Conservation (phyloP, 768 basidiomycete species). For the Tylopilus felleus region DNA sequence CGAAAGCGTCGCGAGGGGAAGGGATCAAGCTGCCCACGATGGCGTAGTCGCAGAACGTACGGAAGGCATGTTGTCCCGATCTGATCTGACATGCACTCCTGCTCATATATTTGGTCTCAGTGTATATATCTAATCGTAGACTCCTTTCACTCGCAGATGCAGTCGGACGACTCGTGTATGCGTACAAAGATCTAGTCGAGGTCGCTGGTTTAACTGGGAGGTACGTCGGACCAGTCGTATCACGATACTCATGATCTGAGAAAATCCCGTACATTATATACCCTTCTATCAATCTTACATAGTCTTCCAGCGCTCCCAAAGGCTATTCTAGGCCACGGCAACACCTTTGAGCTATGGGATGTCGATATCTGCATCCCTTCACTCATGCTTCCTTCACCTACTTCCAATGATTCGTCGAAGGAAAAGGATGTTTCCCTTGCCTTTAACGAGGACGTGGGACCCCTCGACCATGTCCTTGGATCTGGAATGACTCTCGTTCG, state of each 20-base stretch:
- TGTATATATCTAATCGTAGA: slow-evolving; percentile 91
- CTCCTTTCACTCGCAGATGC: slow-evolving; percentile 95
- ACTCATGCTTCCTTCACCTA: background rate
- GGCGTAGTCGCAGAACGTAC: slow-evolving; percentile 47
- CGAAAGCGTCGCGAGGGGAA: slow-evolving; percentile 30
- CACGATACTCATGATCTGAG: background rate
- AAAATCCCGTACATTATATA: slow-evolving; percentile 60
- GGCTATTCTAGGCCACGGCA: slow-evolving; percentile 30
- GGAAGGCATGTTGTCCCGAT: slow-evolving; percentile 36
- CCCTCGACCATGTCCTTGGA: slow-evolving; percentile 15
- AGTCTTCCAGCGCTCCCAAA: slow-evolving; percentile 55
- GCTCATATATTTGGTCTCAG: slow-evolving; percentile 29
- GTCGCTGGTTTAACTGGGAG: slow-evolving; percentile 87
- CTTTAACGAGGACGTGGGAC: slow-evolving; percentile 16
- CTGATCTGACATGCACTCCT: background rate
- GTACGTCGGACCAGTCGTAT: slow-evolving; percentile 2
- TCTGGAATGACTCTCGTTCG: slow-evolving; percentile 53
- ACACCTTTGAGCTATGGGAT: slow-evolving; percentile 58
- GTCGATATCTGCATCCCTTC: slow-evolving; percentile 71
- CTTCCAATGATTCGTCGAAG: slow-evolving; percentile 1
- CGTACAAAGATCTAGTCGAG: slow-evolving; percentile 92
- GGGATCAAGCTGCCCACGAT: slow-evolving; percentile 15
- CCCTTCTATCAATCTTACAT: slow-evolving; percentile 81
- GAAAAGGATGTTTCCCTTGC: background rate
- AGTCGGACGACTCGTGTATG: slow-evolving; percentile 93